These are phyloP conservation scores for Epichloe bromicola DNA, from an alignment of 2,329 filamentous ascomycete genomes.

Conservation along the genomic window DNA sequence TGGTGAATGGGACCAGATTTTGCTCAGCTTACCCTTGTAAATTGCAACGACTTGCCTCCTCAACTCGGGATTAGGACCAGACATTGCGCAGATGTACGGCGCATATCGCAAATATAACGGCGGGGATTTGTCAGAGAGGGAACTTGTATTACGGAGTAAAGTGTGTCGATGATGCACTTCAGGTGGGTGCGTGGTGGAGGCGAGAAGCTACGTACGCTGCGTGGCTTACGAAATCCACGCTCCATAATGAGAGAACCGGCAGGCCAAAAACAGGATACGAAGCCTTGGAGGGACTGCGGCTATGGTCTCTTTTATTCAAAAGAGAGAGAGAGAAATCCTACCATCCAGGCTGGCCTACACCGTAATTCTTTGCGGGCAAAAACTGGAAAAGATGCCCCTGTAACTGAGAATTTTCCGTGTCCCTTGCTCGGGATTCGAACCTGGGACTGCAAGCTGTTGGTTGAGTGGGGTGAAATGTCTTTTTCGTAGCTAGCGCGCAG, in stretches of 20 bases:
- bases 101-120: not conserved
- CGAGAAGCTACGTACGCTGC: not conserved
- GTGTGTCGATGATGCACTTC: not conserved
- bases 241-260: not conserved
- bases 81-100: conserved; percentile 11
- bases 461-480: too few species aligned
- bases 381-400: too few species aligned
- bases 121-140: not conserved
- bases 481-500: too few species aligned
- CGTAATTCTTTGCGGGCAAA: too few species aligned
- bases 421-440: too few species aligned
- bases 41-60: conserved; percentile 69
- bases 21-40: conserved; percentile 60
- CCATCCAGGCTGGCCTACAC: too few species aligned
- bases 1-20: not conserved
- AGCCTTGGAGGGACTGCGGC: too few species aligned
- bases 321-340: too few species aligned
- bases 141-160: not conserved
- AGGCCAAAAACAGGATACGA: not conserved
- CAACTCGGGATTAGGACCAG: conserved; percentile 39
- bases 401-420: too few species aligned
- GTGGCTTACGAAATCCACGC: not conserved
- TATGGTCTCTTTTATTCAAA: too few species aligned
- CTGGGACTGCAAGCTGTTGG: too few species aligned
- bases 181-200: not conserved